These are phyloP conservation scores for Linnemannia hyalina DNA, from an alignment of 192 early-diverging fungal species.

Conservation along the genomic window DNA sequence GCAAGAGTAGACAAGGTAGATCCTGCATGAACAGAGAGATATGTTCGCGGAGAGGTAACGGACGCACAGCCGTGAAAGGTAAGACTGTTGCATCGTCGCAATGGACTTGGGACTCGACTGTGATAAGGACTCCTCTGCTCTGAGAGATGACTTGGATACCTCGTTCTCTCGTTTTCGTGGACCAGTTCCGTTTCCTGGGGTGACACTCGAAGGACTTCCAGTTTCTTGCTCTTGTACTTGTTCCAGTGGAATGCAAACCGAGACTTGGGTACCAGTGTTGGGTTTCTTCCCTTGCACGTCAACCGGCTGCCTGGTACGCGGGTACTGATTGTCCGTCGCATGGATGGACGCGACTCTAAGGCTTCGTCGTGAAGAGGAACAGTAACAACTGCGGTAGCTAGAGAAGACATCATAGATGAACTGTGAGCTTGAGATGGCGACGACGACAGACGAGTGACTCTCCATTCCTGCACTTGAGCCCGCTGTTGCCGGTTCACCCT, in stretches of 20 bases:
- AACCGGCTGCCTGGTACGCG: not conserved
- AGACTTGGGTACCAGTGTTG: not conserved
- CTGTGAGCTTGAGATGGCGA: not conserved
- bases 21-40: not conserved
- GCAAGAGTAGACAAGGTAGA: not conserved
- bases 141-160: not conserved
- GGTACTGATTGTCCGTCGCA: not conserved
- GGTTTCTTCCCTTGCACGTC: not conserved
- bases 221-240: not conserved
- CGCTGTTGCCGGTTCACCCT: slow-evolving; percentile 14
- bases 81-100: not conserved
- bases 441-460: not conserved
- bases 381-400: not conserved
- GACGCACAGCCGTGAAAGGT: too few species aligned
- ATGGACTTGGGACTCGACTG: not conserved
- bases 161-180: not conserved
- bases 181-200: not conserved
- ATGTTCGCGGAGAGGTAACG: not conserved
- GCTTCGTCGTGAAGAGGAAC: not conserved
- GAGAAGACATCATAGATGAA: not conserved
- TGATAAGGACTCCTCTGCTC: not conserved
- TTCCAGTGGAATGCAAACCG: not conserved
- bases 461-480: slow-evolving; percentile 17
- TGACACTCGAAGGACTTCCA: not conserved
- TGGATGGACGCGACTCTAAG: not conserved